Conservation (phyloP, 2,329 filamentous ascomycete species). For the Huntiella moniliformis region DNA sequence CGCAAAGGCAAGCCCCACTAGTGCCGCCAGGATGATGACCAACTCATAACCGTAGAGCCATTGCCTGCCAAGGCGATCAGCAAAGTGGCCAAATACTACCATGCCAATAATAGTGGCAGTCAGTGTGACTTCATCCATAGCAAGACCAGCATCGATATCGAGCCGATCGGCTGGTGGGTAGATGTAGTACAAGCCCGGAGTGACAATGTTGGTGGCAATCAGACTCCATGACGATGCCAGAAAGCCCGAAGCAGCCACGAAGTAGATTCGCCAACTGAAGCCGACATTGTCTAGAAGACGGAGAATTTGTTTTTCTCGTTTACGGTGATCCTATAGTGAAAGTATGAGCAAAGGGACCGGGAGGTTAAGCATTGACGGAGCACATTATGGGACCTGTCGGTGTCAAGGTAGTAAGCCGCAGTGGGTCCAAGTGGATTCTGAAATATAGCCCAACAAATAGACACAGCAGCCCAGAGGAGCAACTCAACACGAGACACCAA, state of each 20-base stretch:
- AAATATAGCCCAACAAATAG: no score
- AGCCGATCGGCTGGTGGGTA: constrained; percentile 13
- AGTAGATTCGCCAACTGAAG: constrained; percentile 16
- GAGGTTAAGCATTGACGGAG: no score
- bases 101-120: constrained; percentile 14
- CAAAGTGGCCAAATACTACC: constrained; percentile 15
- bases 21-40: constrained; percentile 14
- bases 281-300: constrained; percentile 13
- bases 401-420: no score
- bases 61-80: constrained; percentile 15
- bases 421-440: no score
- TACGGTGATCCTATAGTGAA: constrained; percentile 1
- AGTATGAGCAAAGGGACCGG: no score
- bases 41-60: constrained; percentile 16
- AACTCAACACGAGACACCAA: no score
- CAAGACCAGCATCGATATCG: constrained; percentile 9
- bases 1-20: constrained; percentile 13
- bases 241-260: constrained; percentile 16
- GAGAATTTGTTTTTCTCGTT: constrained; percentile 12
- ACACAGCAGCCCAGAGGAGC: no score
- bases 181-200: constrained; percentile 15
- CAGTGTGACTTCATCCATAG: constrained; percentile 15
- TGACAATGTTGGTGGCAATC: constrained; percentile 17
- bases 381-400: no score
- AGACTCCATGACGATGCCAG: constrained; percentile 17